These are phyloP conservation scores for Fomitopsis pinicola DNA, from an alignment of 1,284 basidiomycete genomes.

Conservation along the genomic window DNA sequence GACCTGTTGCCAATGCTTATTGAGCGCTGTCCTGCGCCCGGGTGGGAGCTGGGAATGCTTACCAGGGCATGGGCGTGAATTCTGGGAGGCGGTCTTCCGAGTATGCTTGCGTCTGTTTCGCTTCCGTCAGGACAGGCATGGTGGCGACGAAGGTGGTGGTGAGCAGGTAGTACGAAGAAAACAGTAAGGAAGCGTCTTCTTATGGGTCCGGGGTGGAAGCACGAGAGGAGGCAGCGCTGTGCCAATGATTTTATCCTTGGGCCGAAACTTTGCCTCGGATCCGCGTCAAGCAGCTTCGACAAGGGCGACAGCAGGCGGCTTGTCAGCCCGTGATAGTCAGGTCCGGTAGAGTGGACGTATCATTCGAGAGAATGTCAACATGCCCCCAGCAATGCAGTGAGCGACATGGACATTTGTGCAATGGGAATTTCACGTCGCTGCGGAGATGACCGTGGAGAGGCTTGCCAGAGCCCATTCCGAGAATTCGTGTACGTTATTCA, in stretches of 20 bases:
- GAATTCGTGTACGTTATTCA: not conserved
- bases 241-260: not conserved
- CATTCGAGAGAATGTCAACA: not conserved
- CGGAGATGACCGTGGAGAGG: not conserved
- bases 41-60: not conserved
- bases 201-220: not conserved
- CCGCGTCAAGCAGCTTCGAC: not conserved
- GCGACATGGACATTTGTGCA: too few relatives aligned
- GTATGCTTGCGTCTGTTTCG: not conserved
- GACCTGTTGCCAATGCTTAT: constrained; percentile 20
- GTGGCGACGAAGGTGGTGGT: not conserved
- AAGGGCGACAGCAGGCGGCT: not conserved
- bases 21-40: not conserved
- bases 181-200: not conserved
- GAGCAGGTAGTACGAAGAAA: not conserved
- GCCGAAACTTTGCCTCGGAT: not conserved
- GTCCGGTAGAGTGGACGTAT: not conserved
- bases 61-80: constrained; percentile 42
- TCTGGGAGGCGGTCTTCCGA: constrained; percentile 36
- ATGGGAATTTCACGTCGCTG: not conserved
- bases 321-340: not conserved
- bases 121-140: not conserved
- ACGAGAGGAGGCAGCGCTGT: not conserved
- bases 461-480: not conserved
- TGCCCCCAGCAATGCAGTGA: too few relatives aligned